phyloP scores from a whole-genome alignment of 768 basidiomycete species.

The Hericium erinaceus region DNA sequence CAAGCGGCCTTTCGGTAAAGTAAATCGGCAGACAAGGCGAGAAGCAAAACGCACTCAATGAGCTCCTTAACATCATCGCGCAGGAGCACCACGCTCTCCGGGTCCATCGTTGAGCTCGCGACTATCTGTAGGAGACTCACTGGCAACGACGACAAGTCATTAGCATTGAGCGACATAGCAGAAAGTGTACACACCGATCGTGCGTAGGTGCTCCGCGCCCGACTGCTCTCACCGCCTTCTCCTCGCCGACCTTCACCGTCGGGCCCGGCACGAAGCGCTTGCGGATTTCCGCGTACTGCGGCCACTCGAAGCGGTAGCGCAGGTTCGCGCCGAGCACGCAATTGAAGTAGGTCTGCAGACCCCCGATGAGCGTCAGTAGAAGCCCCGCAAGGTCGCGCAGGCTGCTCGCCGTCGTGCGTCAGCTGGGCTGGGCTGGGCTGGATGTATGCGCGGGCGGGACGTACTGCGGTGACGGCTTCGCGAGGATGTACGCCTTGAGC shows the following conservation, averaged over 20 bases:
- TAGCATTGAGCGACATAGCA: too few relatives aligned
- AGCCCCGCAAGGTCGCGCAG: constrained; percentile 62
- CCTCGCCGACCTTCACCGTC: constrained; percentile 54
- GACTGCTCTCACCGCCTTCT: constrained; percentile 80
- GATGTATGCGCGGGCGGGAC: constrained; percentile 8
- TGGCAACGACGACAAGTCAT: constrained; percentile 20
- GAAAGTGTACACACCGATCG: constrained; percentile 57
- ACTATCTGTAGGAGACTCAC: constrained; percentile 92
- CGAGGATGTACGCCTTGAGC: constrained; percentile 58
- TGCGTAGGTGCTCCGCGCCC: constrained; percentile 92
- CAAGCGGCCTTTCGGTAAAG: not conserved
- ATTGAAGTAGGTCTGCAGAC: constrained; percentile 88
- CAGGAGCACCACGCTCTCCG: constrained; percentile 74
- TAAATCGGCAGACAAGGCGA: not conserved
- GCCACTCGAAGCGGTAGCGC: constrained; percentile 91
- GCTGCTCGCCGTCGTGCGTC: constrained; percentile 25
- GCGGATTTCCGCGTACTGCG: constrained; percentile 78
- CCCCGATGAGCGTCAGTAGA: constrained; percentile 74
- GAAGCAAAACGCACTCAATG: constrained; percentile 46
- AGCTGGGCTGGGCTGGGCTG: too few relatives aligned
- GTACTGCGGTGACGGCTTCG: constrained; percentile 37
- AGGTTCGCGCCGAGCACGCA: constrained; percentile 83
- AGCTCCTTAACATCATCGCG: constrained; percentile 88
- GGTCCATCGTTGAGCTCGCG: constrained; percentile 80
- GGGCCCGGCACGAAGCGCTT: constrained; percentile 66